Evolutionary conservation across 148 eudicot genomes (phyloP).

Genomic region (Chenopodium album): DNA sequence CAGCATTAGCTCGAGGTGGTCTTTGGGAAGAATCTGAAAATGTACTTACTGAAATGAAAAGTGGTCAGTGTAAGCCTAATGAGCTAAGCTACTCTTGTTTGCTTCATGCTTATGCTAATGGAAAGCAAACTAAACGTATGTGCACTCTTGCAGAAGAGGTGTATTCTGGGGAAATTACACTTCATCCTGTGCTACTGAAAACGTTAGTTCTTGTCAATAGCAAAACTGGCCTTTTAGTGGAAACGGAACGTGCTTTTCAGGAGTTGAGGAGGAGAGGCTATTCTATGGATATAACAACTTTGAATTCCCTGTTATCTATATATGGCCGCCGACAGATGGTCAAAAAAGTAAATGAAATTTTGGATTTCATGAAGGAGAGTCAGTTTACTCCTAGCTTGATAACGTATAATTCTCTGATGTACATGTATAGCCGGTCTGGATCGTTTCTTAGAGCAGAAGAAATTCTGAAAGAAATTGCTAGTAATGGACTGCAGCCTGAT

Average conservation of each 20-base stretch:
- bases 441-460: slow-evolving; percentile 66
- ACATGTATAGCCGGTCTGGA: slow-evolving; percentile 71
- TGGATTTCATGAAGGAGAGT: slow-evolving; percentile 58
- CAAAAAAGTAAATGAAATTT: slow-evolving; percentile 57
- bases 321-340: slow-evolving; percentile 81
- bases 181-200: slow-evolving; percentile 56
- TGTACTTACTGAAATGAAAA: slow-evolving; percentile 67
- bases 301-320: slow-evolving; percentile 81
- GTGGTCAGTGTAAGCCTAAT: slow-evolving; percentile 61
- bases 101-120: slow-evolving; percentile 92
- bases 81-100: slow-evolving; percentile 71
- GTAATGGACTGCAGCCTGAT: slow-evolving; percentile 71
- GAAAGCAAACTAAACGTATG: slow-evolving; percentile 61
- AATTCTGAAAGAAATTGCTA: slow-evolving; percentile 52
- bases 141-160: slow-evolving; percentile 58
- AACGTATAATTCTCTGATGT: slow-evolving; percentile 82
- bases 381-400: slow-evolving; percentile 77
- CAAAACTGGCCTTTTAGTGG: slow-evolving; percentile 60
- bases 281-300: slow-evolving; percentile 59
- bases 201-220: slow-evolving; percentile 82
- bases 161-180: slow-evolving; percentile 62
- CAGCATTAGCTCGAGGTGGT: slow-evolving; percentile 85
- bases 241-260: slow-evolving; percentile 75
- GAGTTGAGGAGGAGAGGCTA: slow-evolving; percentile 62
- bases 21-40: slow-evolving; percentile 91